phyloP scores from a whole-genome alignment of 2,329 filamentous ascomycete genomes.

The Fusarium multiceps region DNA sequence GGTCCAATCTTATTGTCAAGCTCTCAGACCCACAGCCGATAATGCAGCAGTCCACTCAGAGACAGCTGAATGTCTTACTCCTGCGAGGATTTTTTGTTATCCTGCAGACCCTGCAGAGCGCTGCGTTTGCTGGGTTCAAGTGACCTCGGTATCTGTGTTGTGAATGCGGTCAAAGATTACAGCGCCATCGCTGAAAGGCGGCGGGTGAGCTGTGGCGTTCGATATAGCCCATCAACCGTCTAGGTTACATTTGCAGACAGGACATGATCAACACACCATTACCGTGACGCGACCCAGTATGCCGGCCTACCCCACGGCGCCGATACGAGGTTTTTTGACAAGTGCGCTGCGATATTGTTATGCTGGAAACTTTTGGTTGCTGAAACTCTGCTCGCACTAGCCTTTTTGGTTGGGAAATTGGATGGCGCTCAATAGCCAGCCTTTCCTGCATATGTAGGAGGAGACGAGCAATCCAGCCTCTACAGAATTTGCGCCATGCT shows the following conservation, averaged over 20 bases:
- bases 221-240: constrained; percentile 24
- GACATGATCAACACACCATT: constrained; percentile 29
- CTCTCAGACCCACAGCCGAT: constrained; percentile 19
- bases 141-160: constrained; percentile 6
- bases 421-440: constrained; percentile 23
- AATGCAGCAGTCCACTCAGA: constrained; percentile 24
- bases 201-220: constrained; percentile 31
- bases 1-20: constrained; percentile 34
- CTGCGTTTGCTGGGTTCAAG: constrained; percentile 18
- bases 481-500: constrained; percentile 9
- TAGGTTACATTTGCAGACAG: constrained; percentile 31
- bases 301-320: constrained; percentile 21
- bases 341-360: constrained; percentile 3
- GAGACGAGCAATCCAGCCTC: constrained; percentile 1
- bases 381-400: constrained; percentile 23
- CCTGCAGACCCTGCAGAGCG: constrained; percentile 24
- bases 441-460: constrained; percentile 16
- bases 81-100: constrained; percentile 29
- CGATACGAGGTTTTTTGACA: constrained; percentile 36
- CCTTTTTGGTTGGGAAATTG: constrained; percentile 10
- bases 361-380: constrained; percentile 17
- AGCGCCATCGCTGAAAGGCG: constrained; percentile 12
- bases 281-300: constrained; percentile 30
- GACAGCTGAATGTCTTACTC: constrained; percentile 13
- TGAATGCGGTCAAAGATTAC: constrained; percentile 24